These are phyloP conservation scores for Sporothrix globosa DNA, from an alignment of 2,329 filamentous ascomycete species.

Conservation along the genomic window DNA sequence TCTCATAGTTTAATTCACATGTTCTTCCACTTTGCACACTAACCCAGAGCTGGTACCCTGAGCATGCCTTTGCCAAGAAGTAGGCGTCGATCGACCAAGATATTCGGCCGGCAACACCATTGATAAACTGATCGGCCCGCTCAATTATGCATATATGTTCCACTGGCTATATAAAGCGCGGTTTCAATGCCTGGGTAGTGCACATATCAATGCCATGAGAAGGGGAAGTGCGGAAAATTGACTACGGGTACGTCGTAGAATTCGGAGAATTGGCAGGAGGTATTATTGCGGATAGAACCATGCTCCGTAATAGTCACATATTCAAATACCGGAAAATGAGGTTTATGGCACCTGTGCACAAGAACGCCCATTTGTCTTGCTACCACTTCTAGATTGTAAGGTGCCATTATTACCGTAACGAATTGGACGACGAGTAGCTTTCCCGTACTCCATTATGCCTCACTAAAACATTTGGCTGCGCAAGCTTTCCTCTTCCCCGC, in stretches of 20 bases:
- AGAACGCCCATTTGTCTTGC: neutral
- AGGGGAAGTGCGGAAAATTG: neutral
- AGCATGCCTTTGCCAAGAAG: neutral
- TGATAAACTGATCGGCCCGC: conserved; percentile 13
- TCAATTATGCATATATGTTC: conserved; percentile 18
- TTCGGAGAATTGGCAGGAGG: neutral
- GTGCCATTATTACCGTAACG: neutral
- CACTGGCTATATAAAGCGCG: neutral
- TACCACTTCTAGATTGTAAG: neutral
- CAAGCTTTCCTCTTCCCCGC: conserved; percentile 26
- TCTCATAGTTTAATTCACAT: neutral
- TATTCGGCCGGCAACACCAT: neutral
- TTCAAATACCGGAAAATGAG: neutral
- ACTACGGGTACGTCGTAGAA: neutral
- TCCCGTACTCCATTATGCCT: neutral
- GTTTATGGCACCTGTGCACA: neutral
- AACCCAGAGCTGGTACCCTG: too few species aligned
- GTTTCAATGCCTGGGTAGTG: neutral
- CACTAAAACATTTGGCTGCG: neutral
- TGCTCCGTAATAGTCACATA: neutral
- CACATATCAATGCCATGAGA: conserved; percentile 4
- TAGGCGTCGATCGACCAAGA: neutral
- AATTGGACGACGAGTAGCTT: neutral
- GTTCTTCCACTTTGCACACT: neutral
- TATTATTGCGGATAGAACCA: neutral